Evolutionary conservation across 371 early-diverging fungal genomes (phyloP).

Genomic region (Smittium mucronatum): DNA sequence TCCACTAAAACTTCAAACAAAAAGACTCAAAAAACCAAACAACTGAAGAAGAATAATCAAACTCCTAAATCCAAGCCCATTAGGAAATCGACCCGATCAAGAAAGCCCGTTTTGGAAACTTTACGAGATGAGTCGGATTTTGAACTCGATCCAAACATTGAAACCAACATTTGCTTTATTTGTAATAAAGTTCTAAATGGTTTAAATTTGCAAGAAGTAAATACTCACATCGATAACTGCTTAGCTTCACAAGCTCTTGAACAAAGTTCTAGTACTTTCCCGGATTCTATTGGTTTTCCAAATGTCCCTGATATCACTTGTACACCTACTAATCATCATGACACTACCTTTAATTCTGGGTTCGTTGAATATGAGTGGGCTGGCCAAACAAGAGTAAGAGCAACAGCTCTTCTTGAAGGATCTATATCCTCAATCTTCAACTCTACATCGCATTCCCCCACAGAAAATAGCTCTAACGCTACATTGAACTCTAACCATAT

Average conservation of each 20-base stretch:
- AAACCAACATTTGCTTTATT: constrained; percentile 44
- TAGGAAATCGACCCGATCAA: not conserved
- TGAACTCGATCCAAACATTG: not conserved
- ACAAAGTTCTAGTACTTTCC: not conserved
- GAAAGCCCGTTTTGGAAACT: not conserved
- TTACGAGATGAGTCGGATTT: not conserved
- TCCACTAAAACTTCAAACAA: not conserved
- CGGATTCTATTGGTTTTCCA: not conserved
- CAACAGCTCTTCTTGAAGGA: constrained; percentile 69
- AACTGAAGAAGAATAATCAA: not conserved
- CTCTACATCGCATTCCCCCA: not conserved
- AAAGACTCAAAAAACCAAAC: not conserved
- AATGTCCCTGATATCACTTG: no score
- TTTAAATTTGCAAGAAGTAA: constrained; percentile 41
- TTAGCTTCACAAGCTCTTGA: constrained; percentile 19
- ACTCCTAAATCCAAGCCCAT: not conserved
- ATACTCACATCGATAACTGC: constrained; percentile 57
- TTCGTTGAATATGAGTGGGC: constrained; percentile 78
- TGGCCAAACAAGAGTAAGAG: constrained; percentile 67
- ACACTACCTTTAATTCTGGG: constrained; percentile 6
- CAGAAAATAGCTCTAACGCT: not conserved
- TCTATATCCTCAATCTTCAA: not conserved
- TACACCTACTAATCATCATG: not conserved
- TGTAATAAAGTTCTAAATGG: constrained; percentile 41
- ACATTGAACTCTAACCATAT: not conserved